A percentile compares a stretch with the other conserved stretches of the same genome.
phyloP scores from a whole-genome alignment of 2,329 filamentous ascomycete species.

The Tympanopsis confertula region DNA sequence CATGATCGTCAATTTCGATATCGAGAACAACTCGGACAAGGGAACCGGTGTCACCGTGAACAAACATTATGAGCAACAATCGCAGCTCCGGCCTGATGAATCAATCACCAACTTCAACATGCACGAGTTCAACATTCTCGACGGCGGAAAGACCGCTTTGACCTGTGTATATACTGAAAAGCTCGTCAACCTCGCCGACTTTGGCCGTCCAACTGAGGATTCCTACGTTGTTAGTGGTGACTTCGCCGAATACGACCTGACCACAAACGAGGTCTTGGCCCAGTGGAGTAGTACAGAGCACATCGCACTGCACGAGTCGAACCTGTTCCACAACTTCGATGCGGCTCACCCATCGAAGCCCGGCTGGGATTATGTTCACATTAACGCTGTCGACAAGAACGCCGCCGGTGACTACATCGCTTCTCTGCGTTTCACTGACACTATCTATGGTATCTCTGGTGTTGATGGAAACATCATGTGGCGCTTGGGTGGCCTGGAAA shows the following conservation, averaged over 20 bases:
- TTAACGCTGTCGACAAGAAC: slow-evolving; percentile 24
- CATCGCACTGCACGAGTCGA: slow-evolving; percentile 17
- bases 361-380: slow-evolving; percentile 21
- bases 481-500: slow-evolving; percentile 17
- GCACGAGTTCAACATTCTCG: slow-evolving; percentile 21
- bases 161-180: slow-evolving; percentile 12
- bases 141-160: slow-evolving; percentile 17
- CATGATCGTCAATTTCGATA: slow-evolving; percentile 9
- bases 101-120: slow-evolving; percentile 14
- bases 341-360: slow-evolving; percentile 5
- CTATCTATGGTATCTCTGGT: slow-evolving; percentile 21
- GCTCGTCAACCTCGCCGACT: slow-evolving; percentile 10
- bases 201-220: slow-evolving; percentile 10
- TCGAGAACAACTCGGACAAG: slow-evolving; percentile 2
- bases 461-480: slow-evolving; percentile 19
- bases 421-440: slow-evolving; percentile 22
- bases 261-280: slow-evolving; percentile 15
- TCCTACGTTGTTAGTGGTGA: slow-evolving; percentile 16
- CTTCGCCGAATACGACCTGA: slow-evolving; percentile 18
- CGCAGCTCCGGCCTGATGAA: not conserved
- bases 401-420: slow-evolving; percentile 21
- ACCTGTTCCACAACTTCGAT: slow-evolving; percentile 4
- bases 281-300: slow-evolving; percentile 19
- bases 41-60: slow-evolving; percentile 5
- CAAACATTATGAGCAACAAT: slow-evolving; percentile 3